phyloP scores from a whole-genome alignment of 305 asterid genomes.

The Solanum hybrid region DNA sequence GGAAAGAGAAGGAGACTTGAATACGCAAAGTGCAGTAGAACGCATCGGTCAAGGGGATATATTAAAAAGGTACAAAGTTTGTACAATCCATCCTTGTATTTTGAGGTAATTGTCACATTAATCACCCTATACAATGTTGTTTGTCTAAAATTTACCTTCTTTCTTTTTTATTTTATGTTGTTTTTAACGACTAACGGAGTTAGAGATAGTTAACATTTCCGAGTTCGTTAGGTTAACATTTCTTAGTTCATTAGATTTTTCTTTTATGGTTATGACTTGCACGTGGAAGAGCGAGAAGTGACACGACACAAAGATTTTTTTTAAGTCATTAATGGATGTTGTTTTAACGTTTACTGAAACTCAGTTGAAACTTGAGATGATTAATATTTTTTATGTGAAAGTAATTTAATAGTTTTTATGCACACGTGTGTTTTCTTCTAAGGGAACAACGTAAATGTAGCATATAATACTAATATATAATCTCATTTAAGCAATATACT shows the following conservation, averaged over 20 bases:
- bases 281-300: background rate
- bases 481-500: background rate
- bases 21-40: constrained; percentile 53
- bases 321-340: background rate
- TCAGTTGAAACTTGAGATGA: background rate
- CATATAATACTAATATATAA: background rate
- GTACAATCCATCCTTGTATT: background rate
- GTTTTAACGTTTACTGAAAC: background rate
- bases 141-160: background rate
- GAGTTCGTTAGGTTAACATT: background rate
- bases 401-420: background rate
- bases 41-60: constrained; percentile 40
- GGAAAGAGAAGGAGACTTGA: constrained; percentile 28
- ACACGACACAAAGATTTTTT: background rate
- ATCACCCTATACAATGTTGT: background rate
- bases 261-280: background rate
- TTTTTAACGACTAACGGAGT: background rate
- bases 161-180: background rate
- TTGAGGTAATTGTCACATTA: background rate
- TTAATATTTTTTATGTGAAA: background rate
- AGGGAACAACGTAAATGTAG: background rate
- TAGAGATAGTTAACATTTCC: background rate
- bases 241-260: background rate
- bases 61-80: constrained; percentile 14
- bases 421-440: background rate